Base-by-base conservation (phyloP, 805 yeast species). In the Candida stauntonica region DNA sequence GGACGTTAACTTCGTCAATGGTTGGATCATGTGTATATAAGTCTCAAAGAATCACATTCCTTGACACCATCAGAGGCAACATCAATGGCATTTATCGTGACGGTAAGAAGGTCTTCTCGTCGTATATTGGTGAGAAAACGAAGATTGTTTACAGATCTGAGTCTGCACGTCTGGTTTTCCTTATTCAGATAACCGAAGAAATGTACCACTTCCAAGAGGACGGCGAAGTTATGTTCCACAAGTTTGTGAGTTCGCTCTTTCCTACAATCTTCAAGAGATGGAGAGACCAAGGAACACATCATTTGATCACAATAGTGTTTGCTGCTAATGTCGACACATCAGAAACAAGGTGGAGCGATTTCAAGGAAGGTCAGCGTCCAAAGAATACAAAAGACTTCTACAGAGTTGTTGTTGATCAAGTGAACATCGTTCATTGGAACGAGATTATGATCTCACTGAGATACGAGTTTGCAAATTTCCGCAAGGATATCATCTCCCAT, bases 191-290 rank as follows among this genome's bases (percentile, higher is more conserved):
- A 45, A 85, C 97, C 1, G 74, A 83, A 28, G 99, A 93, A 54
- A 93, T 93, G 97, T 93, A 97, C 94, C 87, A 88, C 58, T 93
- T 93, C 60, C 98, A 93, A 61, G 96, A 89, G 54, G 84, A 84
- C 48, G 99, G 99, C 2, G 97, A 91, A 55, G 84, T 89, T 38
- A 76, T 87, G 75, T 91, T 91, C 58, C 91, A 89, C 58, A 86
- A 88, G 60, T 76, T 93, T 50, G 87, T 93, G 32, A 89, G 91
- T 57, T 84, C 94, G n/a, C 68, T 91, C 35, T 79, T 93, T 38
- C 99, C 99, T 0, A 82, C 81, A 42, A 81, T 91, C 26, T 87
- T 93, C 58, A 80, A 80, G 50, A 73, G 81, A 42, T 93, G 98
- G 98, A 74, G 87, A 46, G 81, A 81, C 24, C 72, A 79, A 42